phyloP scores from a whole-genome alignment of 345 rosid species.

The Excoecaria agallocha region DNA sequence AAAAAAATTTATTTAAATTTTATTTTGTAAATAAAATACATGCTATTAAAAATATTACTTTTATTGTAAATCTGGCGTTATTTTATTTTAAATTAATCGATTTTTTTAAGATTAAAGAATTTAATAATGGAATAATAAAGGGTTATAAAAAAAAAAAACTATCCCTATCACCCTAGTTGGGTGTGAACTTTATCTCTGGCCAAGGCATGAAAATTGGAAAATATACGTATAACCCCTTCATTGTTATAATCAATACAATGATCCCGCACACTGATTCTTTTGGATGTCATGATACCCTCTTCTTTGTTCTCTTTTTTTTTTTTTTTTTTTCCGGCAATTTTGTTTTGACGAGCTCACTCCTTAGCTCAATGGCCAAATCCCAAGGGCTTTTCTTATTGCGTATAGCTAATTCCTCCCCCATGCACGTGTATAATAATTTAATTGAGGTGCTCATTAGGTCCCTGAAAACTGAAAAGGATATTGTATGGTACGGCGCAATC shows the following conservation, averaged over 20 bases:
- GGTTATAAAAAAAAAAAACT: too few relatives aligned
- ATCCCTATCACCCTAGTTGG: too few relatives aligned
- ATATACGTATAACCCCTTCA: neutral
- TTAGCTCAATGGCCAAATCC: constrained; percentile 1
- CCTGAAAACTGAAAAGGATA: constrained; percentile 11
- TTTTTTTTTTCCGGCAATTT: too few relatives aligned
- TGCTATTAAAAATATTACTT: too few relatives aligned
- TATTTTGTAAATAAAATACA: too few relatives aligned
- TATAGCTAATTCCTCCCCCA: constrained; percentile 13
- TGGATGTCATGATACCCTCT: neutral
- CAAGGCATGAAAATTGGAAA: too few relatives aligned
- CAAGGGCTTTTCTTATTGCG: constrained; percentile 19
- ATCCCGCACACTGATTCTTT: neutral
- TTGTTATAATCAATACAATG: neutral
- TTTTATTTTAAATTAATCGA: too few relatives aligned
- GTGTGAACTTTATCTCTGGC: too few relatives aligned
- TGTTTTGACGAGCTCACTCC: neutral
- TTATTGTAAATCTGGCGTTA: too few relatives aligned
- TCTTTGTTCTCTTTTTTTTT: neutral
- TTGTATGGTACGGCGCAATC: neutral
- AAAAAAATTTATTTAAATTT: too few relatives aligned
- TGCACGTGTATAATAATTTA: neutral
- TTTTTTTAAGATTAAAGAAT: too few relatives aligned
- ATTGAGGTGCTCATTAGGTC: constrained; percentile 11
- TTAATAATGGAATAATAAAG: too few relatives aligned